phyloP scores from a whole-genome alignment of 2,329 filamentous ascomycete genomes.

The Talaromyces sp. region DNA sequence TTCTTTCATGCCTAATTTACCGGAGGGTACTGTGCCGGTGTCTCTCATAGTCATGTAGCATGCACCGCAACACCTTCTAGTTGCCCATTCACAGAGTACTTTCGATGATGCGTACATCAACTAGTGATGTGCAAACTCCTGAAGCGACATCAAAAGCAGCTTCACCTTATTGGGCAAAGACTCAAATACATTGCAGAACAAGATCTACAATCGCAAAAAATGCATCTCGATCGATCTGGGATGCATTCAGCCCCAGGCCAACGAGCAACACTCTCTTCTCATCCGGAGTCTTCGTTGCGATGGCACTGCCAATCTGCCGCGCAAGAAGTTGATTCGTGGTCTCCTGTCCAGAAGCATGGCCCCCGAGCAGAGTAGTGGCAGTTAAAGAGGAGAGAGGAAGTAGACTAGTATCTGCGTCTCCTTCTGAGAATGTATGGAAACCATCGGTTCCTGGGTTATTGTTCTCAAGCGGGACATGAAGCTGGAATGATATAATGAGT shows the following conservation, averaged over 20 bases:
- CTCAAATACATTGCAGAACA: constrained; percentile 41
- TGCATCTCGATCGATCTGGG: constrained; percentile 38
- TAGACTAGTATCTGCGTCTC: constrained; percentile 50
- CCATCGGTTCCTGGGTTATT: constrained; percentile 35
- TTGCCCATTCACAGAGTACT: neutral
- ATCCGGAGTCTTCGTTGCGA: constrained; percentile 66
- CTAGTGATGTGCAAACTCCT: neutral
- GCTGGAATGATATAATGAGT: constrained; percentile 17
- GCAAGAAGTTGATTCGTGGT: constrained; percentile 84
- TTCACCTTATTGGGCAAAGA: neutral
- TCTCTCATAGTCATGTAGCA: neutral
- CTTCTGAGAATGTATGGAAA: constrained; percentile 38
- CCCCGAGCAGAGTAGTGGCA: constrained; percentile 81
- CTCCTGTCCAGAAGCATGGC: constrained; percentile 73
- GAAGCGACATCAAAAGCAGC: neutral
- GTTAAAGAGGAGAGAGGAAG: constrained; percentile 80
- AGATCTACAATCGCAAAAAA: constrained; percentile 45
- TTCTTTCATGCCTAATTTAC: neutral
- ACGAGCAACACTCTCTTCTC: constrained; percentile 60
- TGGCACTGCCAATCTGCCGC: constrained; percentile 78
- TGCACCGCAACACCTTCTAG: neutral
- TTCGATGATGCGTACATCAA: neutral
- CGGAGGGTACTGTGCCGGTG: neutral
- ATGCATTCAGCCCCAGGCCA: constrained; percentile 54
- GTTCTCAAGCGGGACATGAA: constrained; percentile 35